A percentile compares a stretch with the other conserved stretches of the same genome.
Conservation (phyloP, 2,329 filamentous ascomycete species). For the Cladosporium colombiae region DNA sequence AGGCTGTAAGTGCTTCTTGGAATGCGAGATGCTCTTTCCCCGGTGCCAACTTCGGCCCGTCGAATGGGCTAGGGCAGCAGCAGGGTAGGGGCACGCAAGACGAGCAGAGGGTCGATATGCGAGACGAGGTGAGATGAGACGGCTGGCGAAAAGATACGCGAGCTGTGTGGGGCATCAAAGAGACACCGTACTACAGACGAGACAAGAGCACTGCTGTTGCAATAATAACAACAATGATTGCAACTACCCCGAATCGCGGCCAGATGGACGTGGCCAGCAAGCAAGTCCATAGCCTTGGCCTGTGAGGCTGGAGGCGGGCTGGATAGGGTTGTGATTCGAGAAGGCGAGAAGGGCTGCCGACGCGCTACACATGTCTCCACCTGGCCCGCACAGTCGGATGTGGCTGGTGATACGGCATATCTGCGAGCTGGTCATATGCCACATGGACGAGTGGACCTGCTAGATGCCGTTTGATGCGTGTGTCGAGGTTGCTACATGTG, state of each 20-base stretch:
- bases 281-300: background rate
- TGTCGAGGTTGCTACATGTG: background rate
- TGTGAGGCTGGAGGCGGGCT: background rate
- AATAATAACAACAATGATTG: background rate
- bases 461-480: background rate
- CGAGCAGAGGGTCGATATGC: background rate
- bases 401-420: constrained; percentile 9
- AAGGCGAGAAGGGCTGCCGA: background rate
- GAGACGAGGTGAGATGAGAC: background rate
- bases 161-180: background rate
- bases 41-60: constrained; percentile 6
- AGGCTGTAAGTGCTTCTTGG: constrained; percentile 12
- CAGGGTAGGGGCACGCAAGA: background rate
- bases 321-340: background rate
- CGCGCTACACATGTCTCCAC: background rate
- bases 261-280: background rate
- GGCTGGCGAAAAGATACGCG: background rate
- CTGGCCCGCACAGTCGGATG: background rate
- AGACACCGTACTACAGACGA: background rate
- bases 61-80: background rate
- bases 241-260: background rate
- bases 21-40: constrained; percentile 7
- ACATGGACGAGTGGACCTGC: background rate
- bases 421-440: background rate
- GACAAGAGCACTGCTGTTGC: background rate